These are phyloP conservation scores for Cryptomeria japonica DNA, from an alignment of 75 land plant species.

Conservation along the genomic window DNA sequence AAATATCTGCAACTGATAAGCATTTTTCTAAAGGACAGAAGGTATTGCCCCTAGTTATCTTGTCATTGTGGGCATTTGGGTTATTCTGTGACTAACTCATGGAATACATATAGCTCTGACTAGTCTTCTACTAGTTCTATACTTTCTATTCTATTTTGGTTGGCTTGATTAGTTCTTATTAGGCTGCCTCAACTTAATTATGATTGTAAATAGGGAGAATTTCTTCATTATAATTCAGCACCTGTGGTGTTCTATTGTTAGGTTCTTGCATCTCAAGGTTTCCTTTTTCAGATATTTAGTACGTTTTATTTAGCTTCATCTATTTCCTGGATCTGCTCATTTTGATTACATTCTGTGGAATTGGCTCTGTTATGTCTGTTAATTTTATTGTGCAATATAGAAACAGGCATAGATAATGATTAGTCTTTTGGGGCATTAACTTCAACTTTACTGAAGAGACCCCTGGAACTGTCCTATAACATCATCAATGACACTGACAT, in stretches of 20 bases:
- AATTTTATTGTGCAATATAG: neutral
- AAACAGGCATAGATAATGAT: neutral
- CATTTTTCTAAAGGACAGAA: neutral
- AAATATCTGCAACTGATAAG: too few species aligned
- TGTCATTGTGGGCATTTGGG: neutral
- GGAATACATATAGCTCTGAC: neutral
- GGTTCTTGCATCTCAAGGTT: neutral
- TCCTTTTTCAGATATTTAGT: neutral
- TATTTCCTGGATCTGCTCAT: too few species aligned
- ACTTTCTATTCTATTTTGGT: too few species aligned
- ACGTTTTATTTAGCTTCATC: neutral
- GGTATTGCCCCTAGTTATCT: neutral
- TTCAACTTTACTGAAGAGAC: too few species aligned
- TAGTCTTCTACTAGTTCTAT: neutral
- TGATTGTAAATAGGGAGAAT: neutral
- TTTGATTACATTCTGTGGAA: neutral
- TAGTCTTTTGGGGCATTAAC: neutral
- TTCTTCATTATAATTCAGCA: neutral
- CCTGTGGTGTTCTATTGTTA: neutral
- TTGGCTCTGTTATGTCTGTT: neutral
- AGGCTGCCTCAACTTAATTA: neutral
- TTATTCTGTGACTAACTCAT: neutral
- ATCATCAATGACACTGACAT: neutral
- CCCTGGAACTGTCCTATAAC: too few species aligned
- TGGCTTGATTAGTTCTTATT: too few species aligned